Base-by-base conservation (phyloP, 129 eudicot genomes). In the Logfia minima region DNA sequence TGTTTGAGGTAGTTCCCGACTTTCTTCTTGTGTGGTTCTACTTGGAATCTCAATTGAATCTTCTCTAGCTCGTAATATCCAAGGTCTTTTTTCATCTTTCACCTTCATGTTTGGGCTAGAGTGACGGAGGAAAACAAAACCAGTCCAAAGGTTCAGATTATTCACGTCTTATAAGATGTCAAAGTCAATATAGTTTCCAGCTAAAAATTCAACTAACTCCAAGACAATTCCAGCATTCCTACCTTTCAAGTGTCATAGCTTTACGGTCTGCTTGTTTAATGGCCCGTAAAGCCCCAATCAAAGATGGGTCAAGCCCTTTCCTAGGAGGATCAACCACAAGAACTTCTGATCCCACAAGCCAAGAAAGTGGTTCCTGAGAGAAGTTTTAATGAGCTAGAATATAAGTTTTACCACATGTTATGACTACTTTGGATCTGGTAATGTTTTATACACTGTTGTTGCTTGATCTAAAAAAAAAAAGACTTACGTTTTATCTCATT, bases 261-360 rank as follows among this genome's bases (percentile, higher is more conserved):
- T 88, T 91, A 60, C 83, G 85, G 81, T 87, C 87, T 60, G 82
- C 78, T 66, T 83, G 74, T 80, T 86, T 83, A 62, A 91, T 77
- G 58, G 83, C 68, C 70, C 80, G 88, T 51, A 94, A 80, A 56
- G 89, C 88, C 73, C 80, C 65, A 55, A 91, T 72, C 80, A 94
- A 75, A 67, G 96, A 83, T 45, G 85, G 92, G 82, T 94, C 97
- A 66, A 94, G 86, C 75, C 99, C 99, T 71, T 94, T 94, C 72
- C 99, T 87, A 45, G 99, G 99, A 79, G 99, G 99, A 74, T 94
- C 99, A 84, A 94, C 99, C 80, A 94, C 93, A 61, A 94, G 88
- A 77, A 94, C 96, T 66, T 94, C 99, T 23, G 97, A 91, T 52
- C 99, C 99, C 84, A 87, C 80, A 23, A 94, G 87, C 97, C 99